Percentiles rank a stretch among this genome's conserved stretches.
Evolutionary conservation across 257 asterid species (phyloP).

Genomic region (Nicotiana benthamiana): DNA sequence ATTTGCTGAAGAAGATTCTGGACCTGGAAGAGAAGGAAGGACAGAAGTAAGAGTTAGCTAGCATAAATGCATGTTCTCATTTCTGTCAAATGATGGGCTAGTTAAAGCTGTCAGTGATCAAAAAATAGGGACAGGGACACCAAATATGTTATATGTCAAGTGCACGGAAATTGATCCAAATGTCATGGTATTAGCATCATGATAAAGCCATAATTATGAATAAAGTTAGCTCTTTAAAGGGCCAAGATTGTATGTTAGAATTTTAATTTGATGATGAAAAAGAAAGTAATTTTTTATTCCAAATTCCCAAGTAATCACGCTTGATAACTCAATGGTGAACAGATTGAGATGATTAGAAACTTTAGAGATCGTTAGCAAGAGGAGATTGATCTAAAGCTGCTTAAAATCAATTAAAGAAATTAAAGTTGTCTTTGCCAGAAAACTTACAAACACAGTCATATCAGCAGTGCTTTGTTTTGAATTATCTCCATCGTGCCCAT

Average conservation of each 20-base stretch:
- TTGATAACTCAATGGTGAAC: background rate
- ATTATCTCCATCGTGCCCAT: constrained; percentile 57
- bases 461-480: constrained; percentile 67
- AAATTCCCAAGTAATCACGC: background rate
- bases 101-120: background rate
- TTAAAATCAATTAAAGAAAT: background rate
- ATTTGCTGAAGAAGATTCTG: constrained; percentile 83
- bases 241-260: background rate
- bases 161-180: background rate
- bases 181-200: background rate
- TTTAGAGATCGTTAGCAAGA: background rate
- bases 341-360: background rate
- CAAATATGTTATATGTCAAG: background rate
- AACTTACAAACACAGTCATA: constrained; percentile 82
- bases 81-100: background rate
- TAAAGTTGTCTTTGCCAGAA: background rate
- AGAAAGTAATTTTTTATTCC: background rate
- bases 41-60: background rate
- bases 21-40: constrained; percentile 37
- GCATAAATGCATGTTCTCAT: background rate
- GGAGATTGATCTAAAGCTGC: background rate
- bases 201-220: background rate
- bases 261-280: background rate
- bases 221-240: background rate
- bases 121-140: background rate